A percentile compares a stretch with the other conserved stretches of the same genome.
Conservation (phyloP, 768 basidiomycete genomes). For the Lactifluus rugatus region DNA sequence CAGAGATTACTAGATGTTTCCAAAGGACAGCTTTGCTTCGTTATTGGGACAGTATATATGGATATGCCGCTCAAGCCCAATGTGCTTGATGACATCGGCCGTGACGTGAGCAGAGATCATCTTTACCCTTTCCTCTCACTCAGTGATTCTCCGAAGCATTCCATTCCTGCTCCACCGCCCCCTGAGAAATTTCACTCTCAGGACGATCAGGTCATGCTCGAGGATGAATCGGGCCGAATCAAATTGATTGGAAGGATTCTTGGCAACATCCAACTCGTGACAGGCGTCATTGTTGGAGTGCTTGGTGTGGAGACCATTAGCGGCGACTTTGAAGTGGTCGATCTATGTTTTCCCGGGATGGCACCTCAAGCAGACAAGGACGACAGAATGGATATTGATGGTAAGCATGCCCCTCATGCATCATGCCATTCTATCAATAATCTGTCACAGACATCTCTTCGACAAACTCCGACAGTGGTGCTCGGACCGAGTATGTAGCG, state of each 20-base stretch:
- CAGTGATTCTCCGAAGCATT: conserved; percentile 40
- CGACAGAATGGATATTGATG: conserved; percentile 62
- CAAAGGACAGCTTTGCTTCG: conserved; percentile 77
- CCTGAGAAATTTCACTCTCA: conserved; percentile 63
- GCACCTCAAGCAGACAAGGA: conserved; percentile 46
- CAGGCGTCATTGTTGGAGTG: conserved; percentile 83
- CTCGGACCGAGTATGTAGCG: conserved; percentile 63
- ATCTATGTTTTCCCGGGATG: conserved; percentile 77
- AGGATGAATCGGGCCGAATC: conserved; percentile 94
- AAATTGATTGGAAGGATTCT: conserved; percentile 72
- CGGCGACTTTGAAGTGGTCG: conserved; percentile 92
- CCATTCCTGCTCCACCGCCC: conserved; percentile 77
- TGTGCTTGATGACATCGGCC: conserved; percentile 88
- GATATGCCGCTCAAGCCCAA: conserved; percentile 99
- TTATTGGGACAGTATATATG: conserved; percentile 94
- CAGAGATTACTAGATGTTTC: conserved; percentile 79
- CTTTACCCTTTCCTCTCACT: not conserved
- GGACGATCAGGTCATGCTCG: conserved; percentile 78
- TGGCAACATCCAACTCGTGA: conserved; percentile 57
- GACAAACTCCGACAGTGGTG: not conserved
- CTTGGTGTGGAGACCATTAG: conserved; percentile 82
- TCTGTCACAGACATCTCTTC: not conserved
- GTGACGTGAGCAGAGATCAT: conserved; percentile 59
- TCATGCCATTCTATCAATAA: conserved; percentile 10
- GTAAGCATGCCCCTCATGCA: conserved; percentile 28